Base-by-base conservation (phyloP, 1,284 basidiomycete species). In the Baeospora myosura region DNA sequence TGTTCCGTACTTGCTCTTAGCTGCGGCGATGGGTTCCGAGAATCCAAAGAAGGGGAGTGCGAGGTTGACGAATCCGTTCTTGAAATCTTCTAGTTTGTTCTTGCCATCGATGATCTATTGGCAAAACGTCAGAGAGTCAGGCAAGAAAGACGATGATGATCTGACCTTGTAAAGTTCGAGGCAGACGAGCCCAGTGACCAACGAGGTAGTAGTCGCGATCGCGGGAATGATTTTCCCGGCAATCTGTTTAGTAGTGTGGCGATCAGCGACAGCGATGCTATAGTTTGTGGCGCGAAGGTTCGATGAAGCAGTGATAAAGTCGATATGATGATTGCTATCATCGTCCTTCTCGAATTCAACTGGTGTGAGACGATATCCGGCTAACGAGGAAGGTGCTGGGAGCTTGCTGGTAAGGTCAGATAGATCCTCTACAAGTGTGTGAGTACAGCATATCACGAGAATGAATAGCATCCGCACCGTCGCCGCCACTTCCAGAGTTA, bases 341-440 rank as follows among this genome's bases (percentile, higher is more conserved):
- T 98, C 95, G 61, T 99, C 96, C 71, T 99, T 99, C 72, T 99
- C 96, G 57, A 99, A 98, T 59, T 98, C 94, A 42, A 95, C 92
- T 3, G 96, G 91, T 45, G 76, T 87, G 44, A 99, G 75, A 46
- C 95, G 87, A 70, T 95, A 98, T 23, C 96, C 96, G 28, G 89
- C 92, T 35, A 99, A 68, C 14, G 90, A 89, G 3, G 90, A 88
- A 2, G 92, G 91, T 14, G 85, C 60, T n/a, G 93, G 94, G 14
- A 96, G 69, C 46, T 81, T 73, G 49, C 78, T 71, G 40, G 76
- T 58, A 43, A 89, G 64, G 28, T 75, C 71, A 8, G 70, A 65
- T 5, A 76, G 50, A 51, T 88, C 81, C 34, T 74, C 73, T 43
- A 20, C 14, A 50, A 71, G 78, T 72, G 42, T 32, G 7, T 39